Base-by-base conservation (phyloP, 768 basidiomycete genomes). In the Lepiota brunneoincarnata region DNA sequence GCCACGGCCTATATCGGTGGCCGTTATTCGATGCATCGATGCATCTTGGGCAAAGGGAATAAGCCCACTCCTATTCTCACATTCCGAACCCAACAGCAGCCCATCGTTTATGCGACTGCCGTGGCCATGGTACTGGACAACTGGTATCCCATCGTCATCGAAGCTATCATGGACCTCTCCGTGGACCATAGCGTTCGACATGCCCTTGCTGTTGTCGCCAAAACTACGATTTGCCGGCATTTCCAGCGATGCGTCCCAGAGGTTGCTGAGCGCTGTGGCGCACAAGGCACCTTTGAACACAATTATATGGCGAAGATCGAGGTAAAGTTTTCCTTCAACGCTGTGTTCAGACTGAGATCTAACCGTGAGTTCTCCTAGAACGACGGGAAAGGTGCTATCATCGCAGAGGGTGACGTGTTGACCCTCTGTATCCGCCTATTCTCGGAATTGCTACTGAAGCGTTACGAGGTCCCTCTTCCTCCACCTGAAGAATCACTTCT, bases 51-150 rank as follows among this genome's bases (percentile, higher is more conserved):
- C 5, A 75, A 76, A 57, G 64, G 63, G 4, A 61, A 67, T 12
- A 48, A 65, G 12, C 76, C 74, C 15, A 67, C 76, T 2, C 82
- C 82, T 0, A 84, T 87, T 60, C 73, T 85, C 50, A 66, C 76
- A 5, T 87, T 87, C 70, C 75, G 83, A 21, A 86, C 85, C 0
- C 85, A 87, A 57, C 82, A 86, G 49, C 77, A 76, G 73, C 82
- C 85, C 2, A 70, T 87, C 36, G 62, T 78, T 37, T 75, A 79
- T 35, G 78, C 80, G 3, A 72, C 77, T 2, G 77, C 84, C 1
- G 76, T 76, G 17, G 73, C 73, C 5, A 71, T 77, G 63, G 81
- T 86, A 24, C 67, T 84, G 65, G 71, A 71, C 41, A 75, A 70
- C 28, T 79, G 78, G 75, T 79, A 70, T 47, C 74, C 77, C 24